phyloP scores from a whole-genome alignment of 768 basidiomycete species.

The Chlorophyllum brunneum region DNA sequence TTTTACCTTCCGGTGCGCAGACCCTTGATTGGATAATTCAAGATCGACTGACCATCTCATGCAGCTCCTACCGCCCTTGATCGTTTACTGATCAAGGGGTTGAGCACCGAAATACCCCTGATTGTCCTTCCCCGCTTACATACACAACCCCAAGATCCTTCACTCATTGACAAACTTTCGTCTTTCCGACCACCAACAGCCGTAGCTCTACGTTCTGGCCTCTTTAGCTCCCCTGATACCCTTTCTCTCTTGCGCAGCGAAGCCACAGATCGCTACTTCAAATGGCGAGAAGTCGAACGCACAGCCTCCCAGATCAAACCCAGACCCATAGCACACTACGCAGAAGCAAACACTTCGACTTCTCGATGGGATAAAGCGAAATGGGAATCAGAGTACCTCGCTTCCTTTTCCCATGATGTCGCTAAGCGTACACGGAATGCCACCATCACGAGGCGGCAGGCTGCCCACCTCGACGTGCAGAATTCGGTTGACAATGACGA shows the following conservation, averaged over 20 bases:
- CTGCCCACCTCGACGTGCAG: not conserved
- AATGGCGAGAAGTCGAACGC: conserved; percentile 68
- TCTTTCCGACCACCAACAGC: conserved; percentile 52
- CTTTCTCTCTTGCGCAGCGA: conserved; percentile 55
- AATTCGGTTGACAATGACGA: not conserved
- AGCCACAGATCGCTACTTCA: conserved; percentile 65
- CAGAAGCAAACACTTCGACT: not conserved
- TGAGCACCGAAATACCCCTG: conserved; percentile 53
- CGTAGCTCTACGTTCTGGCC: conserved; percentile 48
- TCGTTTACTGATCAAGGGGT: conserved; percentile 41
- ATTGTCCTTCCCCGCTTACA: conserved; percentile 46
- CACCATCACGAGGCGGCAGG: not conserved
- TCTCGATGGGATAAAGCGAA: conserved; percentile 52
- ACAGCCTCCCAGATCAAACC: conserved; percentile 32
- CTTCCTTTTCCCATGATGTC: conserved; percentile 57
- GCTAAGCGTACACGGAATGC: conserved; percentile 43
- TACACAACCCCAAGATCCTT: conserved; percentile 23
- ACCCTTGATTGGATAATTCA: not conserved
- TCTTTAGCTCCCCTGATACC: conserved; percentile 64
- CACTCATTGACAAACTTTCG: conserved; percentile 37
- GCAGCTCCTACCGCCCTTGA: conserved; percentile 36
- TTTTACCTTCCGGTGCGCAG: conserved; percentile 44
- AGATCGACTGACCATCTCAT: conserved; percentile 12
- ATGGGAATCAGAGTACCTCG: conserved; percentile 69
- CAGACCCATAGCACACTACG: not conserved